A percentile compares a stretch with the other conserved stretches of the same genome.
Conservation (phyloP, 2,329 filamentous ascomycete genomes). For the Neophaeococcomyces aloes region DNA sequence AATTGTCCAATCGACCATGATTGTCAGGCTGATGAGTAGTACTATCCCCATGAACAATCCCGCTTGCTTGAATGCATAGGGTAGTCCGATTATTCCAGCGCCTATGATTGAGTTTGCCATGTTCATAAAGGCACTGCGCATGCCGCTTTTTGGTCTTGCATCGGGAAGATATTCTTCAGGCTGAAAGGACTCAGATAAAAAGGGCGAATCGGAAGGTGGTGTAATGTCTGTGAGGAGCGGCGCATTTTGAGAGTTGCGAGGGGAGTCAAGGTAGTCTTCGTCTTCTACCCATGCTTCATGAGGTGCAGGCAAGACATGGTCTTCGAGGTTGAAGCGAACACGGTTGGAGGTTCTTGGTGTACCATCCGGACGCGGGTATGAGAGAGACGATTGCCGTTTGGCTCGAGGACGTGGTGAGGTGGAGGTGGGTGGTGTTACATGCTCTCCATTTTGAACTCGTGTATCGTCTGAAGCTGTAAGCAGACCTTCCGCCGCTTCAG, state of each 20-base stretch:
- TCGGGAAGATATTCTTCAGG: constrained; percentile 50
- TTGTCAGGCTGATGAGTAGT: constrained; percentile 66
- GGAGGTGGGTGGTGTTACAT: constrained; percentile 21
- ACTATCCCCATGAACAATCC: constrained; percentile 71
- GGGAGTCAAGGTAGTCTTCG: constrained; percentile 48
- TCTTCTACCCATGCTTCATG: constrained; percentile 35
- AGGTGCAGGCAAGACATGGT: constrained; percentile 16
- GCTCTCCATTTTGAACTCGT: constrained; percentile 25
- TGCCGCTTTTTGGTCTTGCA: constrained; percentile 68
- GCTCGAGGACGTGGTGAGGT: constrained; percentile 15
- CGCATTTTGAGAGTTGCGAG: constrained; percentile 41
- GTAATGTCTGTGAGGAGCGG: constrained; percentile 75
- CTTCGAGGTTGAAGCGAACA: constrained; percentile 55
- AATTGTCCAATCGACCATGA: constrained; percentile 94
- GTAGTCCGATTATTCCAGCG: constrained; percentile 67
- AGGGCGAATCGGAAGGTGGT: constrained; percentile 63
- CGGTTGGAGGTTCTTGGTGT: constrained; percentile 56
- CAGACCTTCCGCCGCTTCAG: constrained; percentile 27
- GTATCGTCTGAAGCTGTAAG: constrained; percentile 23
- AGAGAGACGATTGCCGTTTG: constrained; percentile 33
- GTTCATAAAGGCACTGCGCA: constrained; percentile 93
- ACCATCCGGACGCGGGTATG: constrained; percentile 30
- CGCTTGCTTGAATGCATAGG: constrained; percentile 90
- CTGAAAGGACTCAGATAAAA: constrained; percentile 45
- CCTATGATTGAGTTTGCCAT: constrained; percentile 98